These are phyloP conservation scores for Xanthoparmelia taractica DNA, from an alignment of 495 filamentous ascomycete species.

Conservation along the genomic window DNA sequence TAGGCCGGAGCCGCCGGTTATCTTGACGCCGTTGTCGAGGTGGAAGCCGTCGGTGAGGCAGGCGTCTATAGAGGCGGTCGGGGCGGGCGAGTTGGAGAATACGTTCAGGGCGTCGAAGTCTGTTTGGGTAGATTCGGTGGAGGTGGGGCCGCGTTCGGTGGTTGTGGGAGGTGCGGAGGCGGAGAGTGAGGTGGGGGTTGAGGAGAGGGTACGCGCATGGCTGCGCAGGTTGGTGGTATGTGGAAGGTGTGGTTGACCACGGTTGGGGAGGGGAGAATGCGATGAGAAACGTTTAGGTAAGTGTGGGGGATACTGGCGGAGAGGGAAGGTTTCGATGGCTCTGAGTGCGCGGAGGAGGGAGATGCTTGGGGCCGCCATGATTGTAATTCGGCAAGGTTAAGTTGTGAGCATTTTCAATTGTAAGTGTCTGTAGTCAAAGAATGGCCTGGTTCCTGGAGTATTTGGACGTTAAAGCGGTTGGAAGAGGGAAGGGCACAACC, in stretches of 20 bases:
- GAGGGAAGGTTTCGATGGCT: conserved; percentile 6
- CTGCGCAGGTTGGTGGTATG: background rate
- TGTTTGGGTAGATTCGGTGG: conserved; percentile 58
- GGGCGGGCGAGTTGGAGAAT: conserved; percentile 63
- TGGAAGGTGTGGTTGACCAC: background rate
- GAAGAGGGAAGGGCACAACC: too few species aligned
- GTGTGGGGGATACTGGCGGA: background rate
- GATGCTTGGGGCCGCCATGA: conserved; percentile 4
- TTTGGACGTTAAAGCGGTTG: too few species aligned
- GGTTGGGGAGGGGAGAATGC: background rate
- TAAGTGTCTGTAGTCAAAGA: too few species aligned
- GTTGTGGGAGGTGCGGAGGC: conserved; percentile 25
- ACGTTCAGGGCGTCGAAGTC: conserved; percentile 73
- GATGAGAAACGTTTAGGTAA: background rate
- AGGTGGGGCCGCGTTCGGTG: conserved; percentile 51
- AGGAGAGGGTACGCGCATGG: conserved; percentile 1
- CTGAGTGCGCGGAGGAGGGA: conserved; percentile 11
- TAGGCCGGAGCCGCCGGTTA: conserved; percentile 57
- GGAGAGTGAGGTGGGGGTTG: conserved; percentile 3
- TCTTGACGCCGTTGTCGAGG: conserved; percentile 65
- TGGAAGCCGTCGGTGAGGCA: conserved; percentile 71
- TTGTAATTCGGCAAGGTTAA: background rate
- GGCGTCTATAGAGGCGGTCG: conserved; percentile 74
- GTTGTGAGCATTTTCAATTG: too few species aligned
- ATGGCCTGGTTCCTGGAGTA: too few species aligned